These are phyloP conservation scores for Colletotrichum cuscutae DNA, from an alignment of 2,329 filamentous ascomycete genomes.

Conservation along the genomic window DNA sequence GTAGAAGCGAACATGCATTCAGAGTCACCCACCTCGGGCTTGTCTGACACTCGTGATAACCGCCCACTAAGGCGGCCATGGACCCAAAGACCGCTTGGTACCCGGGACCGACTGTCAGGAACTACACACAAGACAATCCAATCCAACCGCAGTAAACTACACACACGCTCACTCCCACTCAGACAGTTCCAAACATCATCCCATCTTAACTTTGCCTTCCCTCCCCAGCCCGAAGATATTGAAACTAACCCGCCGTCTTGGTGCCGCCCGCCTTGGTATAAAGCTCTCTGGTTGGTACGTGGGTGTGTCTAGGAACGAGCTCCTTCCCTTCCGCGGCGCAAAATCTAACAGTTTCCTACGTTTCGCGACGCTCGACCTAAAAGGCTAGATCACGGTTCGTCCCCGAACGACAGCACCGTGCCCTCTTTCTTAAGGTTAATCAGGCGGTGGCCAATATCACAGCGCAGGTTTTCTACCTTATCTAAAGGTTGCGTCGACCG, in stretches of 20 bases:
- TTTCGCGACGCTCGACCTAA: conserved; percentile 16
- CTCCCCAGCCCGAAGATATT: conserved; percentile 7
- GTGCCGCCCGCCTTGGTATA: conserved; percentile 28
- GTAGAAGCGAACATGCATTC: neutral
- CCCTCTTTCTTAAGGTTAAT: conserved; percentile 2
- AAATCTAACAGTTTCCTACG: conserved; percentile 13
- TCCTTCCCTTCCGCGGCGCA: neutral
- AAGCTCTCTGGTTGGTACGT: conserved; percentile 18
- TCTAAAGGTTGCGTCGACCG: conserved; percentile 24
- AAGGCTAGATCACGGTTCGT: conserved; percentile 16
- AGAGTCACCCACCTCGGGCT: conserved; percentile 1
- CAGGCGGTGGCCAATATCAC: neutral
- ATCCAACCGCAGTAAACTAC: neutral
- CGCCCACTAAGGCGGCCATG: conserved; percentile 10
- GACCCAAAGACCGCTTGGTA: neutral
- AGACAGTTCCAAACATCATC: conserved; percentile 28
- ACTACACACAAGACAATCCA: neutral
- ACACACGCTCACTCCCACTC: conserved; percentile 26
- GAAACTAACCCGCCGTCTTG: conserved; percentile 25
- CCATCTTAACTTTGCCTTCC: neutral
- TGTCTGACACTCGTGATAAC: conserved; percentile 8
- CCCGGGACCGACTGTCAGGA: conserved; percentile 25
- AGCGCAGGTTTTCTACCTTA: conserved; percentile 10
- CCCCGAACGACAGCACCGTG: conserved; percentile 32
- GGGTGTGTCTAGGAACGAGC: neutral